Conservation (phyloP, 148 eudicot genomes). For the Camellia granthamiana region DNA sequence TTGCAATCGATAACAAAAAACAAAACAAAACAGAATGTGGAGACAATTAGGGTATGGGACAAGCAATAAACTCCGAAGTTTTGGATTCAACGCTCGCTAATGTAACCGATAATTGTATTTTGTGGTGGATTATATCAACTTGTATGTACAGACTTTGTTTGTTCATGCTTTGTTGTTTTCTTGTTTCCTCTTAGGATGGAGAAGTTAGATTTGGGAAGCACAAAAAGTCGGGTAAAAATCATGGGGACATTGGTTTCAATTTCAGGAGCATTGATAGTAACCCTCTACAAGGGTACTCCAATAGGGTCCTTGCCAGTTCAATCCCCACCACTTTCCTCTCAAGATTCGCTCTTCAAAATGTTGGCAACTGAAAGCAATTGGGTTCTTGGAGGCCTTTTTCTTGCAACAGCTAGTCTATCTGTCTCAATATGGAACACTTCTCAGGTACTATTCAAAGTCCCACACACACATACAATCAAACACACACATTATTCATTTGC, state of each 20-base stretch:
- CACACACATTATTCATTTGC: background rate
- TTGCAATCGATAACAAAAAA: background rate
- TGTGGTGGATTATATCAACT: background rate
- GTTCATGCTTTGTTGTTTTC: background rate
- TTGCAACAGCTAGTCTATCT: conserved; percentile 34
- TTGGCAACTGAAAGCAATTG: conserved; percentile 32
- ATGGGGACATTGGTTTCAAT: conserved; percentile 48
- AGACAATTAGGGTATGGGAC: too few species aligned
- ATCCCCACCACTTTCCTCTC: conserved; percentile 15
- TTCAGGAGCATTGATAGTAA: conserved; percentile 47
- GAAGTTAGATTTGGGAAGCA: conserved; percentile 31
- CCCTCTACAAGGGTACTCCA: conserved; percentile 45
- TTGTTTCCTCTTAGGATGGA: conserved; percentile 39
- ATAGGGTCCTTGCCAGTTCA: conserved; percentile 27
- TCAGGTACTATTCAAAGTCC: conserved; percentile 33
- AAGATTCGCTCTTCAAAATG: conserved; percentile 4
- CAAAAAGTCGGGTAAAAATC: conserved; percentile 34
- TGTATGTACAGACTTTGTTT: background rate
- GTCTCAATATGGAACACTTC: conserved; percentile 42
- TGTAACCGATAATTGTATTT: too few species aligned
- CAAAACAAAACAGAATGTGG: too few species aligned
- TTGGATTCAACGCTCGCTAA: too few species aligned
- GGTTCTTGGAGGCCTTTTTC: conserved; percentile 48
- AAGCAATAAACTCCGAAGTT: too few species aligned
- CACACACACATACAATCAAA: background rate